Conservation (phyloP, 1,139 yeast genomes). For the Suhomyces taliae region DNA sequence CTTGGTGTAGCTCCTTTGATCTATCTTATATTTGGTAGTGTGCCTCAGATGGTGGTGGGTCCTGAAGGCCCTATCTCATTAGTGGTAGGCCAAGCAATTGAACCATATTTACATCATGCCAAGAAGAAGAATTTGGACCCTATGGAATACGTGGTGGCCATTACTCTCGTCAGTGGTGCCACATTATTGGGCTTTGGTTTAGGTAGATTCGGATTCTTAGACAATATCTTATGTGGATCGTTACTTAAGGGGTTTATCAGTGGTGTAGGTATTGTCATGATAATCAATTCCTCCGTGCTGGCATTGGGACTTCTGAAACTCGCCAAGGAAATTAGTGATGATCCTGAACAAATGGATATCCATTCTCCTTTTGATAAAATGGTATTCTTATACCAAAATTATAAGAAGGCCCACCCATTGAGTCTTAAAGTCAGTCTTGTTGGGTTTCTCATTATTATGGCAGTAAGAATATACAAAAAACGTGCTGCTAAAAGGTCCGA, state of each 20-base stretch:
- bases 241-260: slow-evolving; percentile 85
- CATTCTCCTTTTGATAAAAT: slow-evolving; percentile 79
- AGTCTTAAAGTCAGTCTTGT: slow-evolving; percentile 54
- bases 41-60: slow-evolving; percentile 95
- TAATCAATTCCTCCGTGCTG: slow-evolving; percentile 71
- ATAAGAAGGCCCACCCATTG: slow-evolving; percentile 45
- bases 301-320: slow-evolving; percentile 64
- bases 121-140: slow-evolving; percentile 46
- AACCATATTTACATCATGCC: slow-evolving; percentile 58
- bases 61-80: slow-evolving; percentile 94
- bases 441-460: slow-evolving; percentile 46
- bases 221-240: slow-evolving; percentile 81
- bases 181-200: slow-evolving; percentile 75
- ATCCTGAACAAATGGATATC: slow-evolving; percentile 50
- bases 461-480: slow-evolving; percentile 45
- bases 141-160: slow-evolving; percentile 66
- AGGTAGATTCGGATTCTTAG: slow-evolving; percentile 82
- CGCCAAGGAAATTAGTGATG: slow-evolving; percentile 31
- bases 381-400: slow-evolving; percentile 48
- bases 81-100: slow-evolving; percentile 91
- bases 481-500: slow-evolving; percentile 17
- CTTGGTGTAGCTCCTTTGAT: slow-evolving; percentile 81
- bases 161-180: slow-evolving; percentile 78
- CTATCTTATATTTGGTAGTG: slow-evolving; percentile 83
- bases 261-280: slow-evolving; percentile 92